Evolutionary conservation across 305 asterid species (phyloP).

Genomic region (Fraxinus floribunda): DNA sequence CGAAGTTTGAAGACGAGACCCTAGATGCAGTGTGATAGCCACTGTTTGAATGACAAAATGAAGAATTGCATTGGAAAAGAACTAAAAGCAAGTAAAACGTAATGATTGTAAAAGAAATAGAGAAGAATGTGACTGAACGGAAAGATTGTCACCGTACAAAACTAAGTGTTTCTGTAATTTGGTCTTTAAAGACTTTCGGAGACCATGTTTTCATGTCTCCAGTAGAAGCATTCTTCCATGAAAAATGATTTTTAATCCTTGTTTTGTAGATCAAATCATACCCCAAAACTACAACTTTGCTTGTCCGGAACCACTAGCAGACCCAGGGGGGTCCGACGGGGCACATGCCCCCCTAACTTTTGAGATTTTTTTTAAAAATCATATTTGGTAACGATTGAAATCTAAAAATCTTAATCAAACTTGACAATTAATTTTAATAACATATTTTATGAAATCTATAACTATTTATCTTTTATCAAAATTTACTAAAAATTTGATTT

Average conservation of each 20-base stretch:
- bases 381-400: too few relatives aligned
- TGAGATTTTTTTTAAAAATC: too few relatives aligned
- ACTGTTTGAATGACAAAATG: background rate
- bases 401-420: too few relatives aligned
- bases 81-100: background rate
- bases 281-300: slow-evolving; percentile 78
- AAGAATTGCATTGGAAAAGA: background rate
- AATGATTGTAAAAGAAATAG: background rate
- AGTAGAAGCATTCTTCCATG: background rate
- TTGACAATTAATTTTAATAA: too few relatives aligned
- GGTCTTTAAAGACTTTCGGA: background rate
- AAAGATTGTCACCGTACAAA: background rate
- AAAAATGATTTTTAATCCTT: slow-evolving; percentile 12
- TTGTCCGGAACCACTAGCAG: slow-evolving; percentile 89
- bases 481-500: too few relatives aligned
- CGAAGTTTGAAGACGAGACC: background rate
- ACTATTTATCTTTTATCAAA: too few relatives aligned
- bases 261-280: slow-evolving; percentile 64
- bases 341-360: too few relatives aligned
- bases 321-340: too few relatives aligned
- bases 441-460: too few relatives aligned
- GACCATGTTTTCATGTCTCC: background rate
- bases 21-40: background rate
- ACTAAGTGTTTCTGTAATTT: background rate
- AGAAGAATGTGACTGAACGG: background rate